Evolutionary conservation across 2,329 filamentous ascomycete genomes (phyloP).

Genomic region (Paramyrothecium roridum): DNA sequence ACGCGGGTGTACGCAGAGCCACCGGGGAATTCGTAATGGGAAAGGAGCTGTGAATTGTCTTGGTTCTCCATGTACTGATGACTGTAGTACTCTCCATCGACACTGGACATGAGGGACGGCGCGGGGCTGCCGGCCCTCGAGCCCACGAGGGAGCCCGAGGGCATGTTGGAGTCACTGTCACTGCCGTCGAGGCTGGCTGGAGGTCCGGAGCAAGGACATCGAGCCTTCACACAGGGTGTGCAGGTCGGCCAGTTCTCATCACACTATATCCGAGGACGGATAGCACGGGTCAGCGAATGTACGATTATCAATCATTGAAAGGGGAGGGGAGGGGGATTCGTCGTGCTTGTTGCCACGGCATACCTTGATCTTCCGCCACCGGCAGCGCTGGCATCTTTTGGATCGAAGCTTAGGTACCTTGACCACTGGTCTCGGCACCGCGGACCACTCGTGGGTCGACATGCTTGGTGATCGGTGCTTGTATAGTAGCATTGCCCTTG

Average conservation of each 20-base stretch:
- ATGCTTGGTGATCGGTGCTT: background rate
- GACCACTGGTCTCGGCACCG: background rate
- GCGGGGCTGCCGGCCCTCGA: background rate
- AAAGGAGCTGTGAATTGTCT: background rate
- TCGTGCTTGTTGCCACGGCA: no score
- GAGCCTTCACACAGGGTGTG: background rate
- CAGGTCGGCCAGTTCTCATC: slow-evolving; percentile 2
- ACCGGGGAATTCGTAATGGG: background rate
- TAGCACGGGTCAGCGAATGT: background rate
- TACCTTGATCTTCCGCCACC: slow-evolving; percentile 2
- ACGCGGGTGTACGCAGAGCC: slow-evolving; percentile 9
- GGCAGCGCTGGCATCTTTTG: slow-evolving; percentile 1
- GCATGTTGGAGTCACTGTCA: background rate
- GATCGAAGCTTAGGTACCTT: background rate
- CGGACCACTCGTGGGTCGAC: background rate
- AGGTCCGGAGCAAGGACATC: slow-evolving; percentile 1
- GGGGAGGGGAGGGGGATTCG: background rate
- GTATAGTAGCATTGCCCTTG: background rate
- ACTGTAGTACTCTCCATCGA: background rate
- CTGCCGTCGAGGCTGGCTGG: background rate
- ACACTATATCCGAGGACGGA: background rate
- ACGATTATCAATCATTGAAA: background rate
- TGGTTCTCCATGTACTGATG: background rate
- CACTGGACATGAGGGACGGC: background rate
- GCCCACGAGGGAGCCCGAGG: background rate